phyloP scores from a whole-genome alignment of 1,139 yeast species.

The Yamadazyma dendronema region DNA sequence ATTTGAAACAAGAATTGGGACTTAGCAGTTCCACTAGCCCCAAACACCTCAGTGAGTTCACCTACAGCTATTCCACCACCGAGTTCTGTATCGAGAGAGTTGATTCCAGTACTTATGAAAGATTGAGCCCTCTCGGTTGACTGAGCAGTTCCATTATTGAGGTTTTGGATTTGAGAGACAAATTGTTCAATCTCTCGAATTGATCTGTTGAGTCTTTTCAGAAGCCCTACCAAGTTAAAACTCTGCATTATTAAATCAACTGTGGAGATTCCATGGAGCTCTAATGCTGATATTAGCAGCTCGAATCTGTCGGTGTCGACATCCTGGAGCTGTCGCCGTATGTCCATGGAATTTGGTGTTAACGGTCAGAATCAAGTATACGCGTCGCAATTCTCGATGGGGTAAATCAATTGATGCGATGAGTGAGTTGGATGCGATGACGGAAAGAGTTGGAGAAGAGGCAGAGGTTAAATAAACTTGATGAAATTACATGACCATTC shows the following conservation, averaged over 20 bases:
- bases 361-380: too few relatives aligned
- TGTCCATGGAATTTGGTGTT: slow-evolving; percentile 7
- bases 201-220: slow-evolving; percentile 47
- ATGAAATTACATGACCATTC: too few relatives aligned
- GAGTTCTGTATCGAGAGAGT: slow-evolving; percentile 50
- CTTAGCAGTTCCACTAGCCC: slow-evolving; percentile 84
- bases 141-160: slow-evolving; percentile 56
- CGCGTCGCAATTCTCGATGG: background rate
- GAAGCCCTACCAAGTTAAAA: slow-evolving; percentile 23
- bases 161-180: slow-evolving; percentile 13
- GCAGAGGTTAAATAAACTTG: too few relatives aligned
- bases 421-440: too few relatives aligned
- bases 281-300: slow-evolving; percentile 10
- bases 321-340: slow-evolving; percentile 9
- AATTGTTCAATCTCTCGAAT: slow-evolving; percentile 44
- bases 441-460: too few relatives aligned
- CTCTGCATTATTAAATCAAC: slow-evolving; percentile 11
- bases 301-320: slow-evolving; percentile 9
- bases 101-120: background rate
- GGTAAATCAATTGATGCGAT: too few relatives aligned
- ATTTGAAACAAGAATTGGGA: slow-evolving; percentile 73
- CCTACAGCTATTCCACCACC: slow-evolving; percentile 72
- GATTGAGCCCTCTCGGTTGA: background rate
- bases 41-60: slow-evolving; percentile 74
- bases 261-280: slow-evolving; percentile 14